Base-by-base conservation (phyloP, 2,329 filamentous ascomycete species). In the Plectosphaerella plurivora region DNA sequence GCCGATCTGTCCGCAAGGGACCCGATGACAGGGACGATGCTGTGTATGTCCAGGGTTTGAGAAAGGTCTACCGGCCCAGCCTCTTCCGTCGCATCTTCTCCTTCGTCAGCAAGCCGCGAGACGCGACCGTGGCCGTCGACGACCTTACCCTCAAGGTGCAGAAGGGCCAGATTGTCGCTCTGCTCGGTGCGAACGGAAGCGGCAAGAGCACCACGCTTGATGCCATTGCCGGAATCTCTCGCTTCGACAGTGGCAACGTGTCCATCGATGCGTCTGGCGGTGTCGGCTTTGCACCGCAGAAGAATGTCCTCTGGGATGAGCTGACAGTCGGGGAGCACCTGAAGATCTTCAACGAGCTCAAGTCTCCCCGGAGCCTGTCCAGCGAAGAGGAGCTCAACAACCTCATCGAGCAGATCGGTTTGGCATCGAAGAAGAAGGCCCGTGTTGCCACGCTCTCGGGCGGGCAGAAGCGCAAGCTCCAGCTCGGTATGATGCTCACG, bases 161-260 rank as follows among this genome's bases (percentile, higher is more conserved):
- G 4, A 82, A 84, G 57, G 92, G 92, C 1, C 87, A 96, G 60
- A 96, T 97, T 50, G 80, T 95, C 63, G 89, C 92, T 2, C 75
- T 97, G 0, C 78, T 97, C 0, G 45, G 73, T 76, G 47, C 79
- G 61, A 83, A 87, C 58, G 73, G 82, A 79, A 91, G 86, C 60
- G 92, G 92, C 36, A 97, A 97, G 67, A 91, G 86, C 51, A 96
- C 92, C 0, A 65, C 64, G 2, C 59, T 67, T 9, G 63, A 67
- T 39, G 62, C 62, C 14, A 60, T 66, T 24, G 62, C 65, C 2
- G 65, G 64, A 11, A 63, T 63, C 36, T 63, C 57, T 50, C 59
- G 61, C 33, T 65, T 65, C 33, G 85, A 86, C 2, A 71, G 88
- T 6, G 84, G 83, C 45, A 81, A 76, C 22, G 75, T 87, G 15